Base-by-base conservation (phyloP, 345 rosid species). In the Salix koriyanagi region DNA sequence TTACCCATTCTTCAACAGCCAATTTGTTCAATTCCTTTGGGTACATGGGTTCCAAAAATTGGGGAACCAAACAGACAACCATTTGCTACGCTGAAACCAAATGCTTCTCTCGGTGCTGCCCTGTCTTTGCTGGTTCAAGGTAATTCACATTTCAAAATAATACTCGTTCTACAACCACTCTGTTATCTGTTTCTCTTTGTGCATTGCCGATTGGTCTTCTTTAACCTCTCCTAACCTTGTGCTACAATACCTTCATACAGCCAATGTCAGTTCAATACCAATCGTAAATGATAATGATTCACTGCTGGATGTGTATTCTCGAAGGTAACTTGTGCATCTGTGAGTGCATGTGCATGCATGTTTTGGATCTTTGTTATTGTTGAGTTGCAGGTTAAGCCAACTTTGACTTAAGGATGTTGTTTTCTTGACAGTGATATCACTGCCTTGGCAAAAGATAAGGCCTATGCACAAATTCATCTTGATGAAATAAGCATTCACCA, bases 1-100 rank as follows among this genome's bases (percentile, higher is more conserved):
- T 82, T 96, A 86, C 98, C 99, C 18, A 80, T 96, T 84, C 96
- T 96, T 81, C 94, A 94, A 83, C 97, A 87, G 58, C 94, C 98
- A 44, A 81, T 96, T 74, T 87, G 86, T 87, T 86, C 95, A 79
- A 82, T 96, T 77, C 94, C 84, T 68, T 81, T 94, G 76, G 98
- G 99, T 61, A 91, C 98, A 42, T 91, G 98, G 98, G 96, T 96
- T 84, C 98, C 95, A 14, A 86, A 85, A 83, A 89, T 96, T 65
- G 97, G 97, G 66, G 97, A 94, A 78, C 76, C 94, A 77, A 90
- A 84, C 79, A 76, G 88, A 67, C 83, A 82, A n/a, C 87, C 90
- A 15, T 82, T 91, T 69, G 91, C 92, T 36, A 88, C 86, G 82
- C 79, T 91, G 85, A 89, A 86, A 83, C 96, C 92, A 78, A 85